phyloP scores from a whole-genome alignment of 1,139 yeast genomes.

The Sugiyamaella japonica region DNA sequence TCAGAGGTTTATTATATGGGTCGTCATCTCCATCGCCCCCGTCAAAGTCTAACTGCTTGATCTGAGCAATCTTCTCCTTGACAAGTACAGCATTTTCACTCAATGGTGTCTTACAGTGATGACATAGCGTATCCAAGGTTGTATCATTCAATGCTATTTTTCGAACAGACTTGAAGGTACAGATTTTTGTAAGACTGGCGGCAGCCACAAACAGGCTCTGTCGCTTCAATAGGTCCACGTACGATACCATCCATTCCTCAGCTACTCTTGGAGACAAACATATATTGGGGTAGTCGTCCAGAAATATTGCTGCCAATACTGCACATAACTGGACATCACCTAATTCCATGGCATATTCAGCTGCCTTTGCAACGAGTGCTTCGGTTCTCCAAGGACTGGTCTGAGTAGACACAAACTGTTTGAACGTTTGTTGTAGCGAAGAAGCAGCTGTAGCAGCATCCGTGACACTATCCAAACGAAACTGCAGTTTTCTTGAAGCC shows the following conservation, averaged over 20 bases:
- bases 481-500: slow-evolving; percentile 2
- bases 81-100: slow-evolving; percentile 53
- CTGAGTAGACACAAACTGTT: slow-evolving; percentile 37
- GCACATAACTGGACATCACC: slow-evolving; percentile 69
- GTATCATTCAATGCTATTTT: slow-evolving; percentile 55
- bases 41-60: slow-evolving; percentile 22
- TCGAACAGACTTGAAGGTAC: slow-evolving; percentile 47
- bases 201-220: slow-evolving; percentile 57
- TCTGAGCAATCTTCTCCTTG: slow-evolving; percentile 21
- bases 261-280: slow-evolving; percentile 26
- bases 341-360: slow-evolving; percentile 56
- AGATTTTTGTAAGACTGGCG: slow-evolving; percentile 54
- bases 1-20: slow-evolving; percentile 1
- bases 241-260: slow-evolving; percentile 51
- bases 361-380: slow-evolving; percentile 47
- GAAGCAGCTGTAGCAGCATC: not conserved
- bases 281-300: slow-evolving; percentile 43
- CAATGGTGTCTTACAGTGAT: slow-evolving; percentile 61
- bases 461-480: slow-evolving; percentile 1
- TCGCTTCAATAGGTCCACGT: slow-evolving; percentile 57
- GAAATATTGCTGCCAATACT: slow-evolving; percentile 59
- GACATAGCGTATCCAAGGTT: slow-evolving; percentile 64
- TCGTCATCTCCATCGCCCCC: slow-evolving; percentile 11
- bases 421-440: slow-evolving; percentile 5
- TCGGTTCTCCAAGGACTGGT: slow-evolving; percentile 53